Evolutionary conservation across 2,329 filamentous ascomycete species (phyloP).

Genomic region (Leptographium radiaticola): DNA sequence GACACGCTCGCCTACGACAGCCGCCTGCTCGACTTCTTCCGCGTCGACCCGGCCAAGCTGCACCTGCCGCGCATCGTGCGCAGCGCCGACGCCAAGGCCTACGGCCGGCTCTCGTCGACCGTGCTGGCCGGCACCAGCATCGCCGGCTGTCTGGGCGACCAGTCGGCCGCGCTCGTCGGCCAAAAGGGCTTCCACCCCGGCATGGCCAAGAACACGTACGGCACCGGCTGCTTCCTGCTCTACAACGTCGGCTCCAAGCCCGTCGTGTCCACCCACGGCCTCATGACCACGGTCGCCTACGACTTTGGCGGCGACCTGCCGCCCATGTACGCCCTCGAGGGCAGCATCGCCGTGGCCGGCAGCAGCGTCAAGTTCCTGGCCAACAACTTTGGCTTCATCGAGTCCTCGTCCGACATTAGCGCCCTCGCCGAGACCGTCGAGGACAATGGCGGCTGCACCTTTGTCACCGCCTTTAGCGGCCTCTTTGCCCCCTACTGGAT

Average conservation of each 20-base stretch:
- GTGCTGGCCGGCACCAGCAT: conserved; percentile 57
- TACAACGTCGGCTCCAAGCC: conserved; percentile 80
- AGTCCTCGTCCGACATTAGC: conserved; percentile 34
- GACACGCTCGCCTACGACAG: conserved; percentile 69
- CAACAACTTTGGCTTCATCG: conserved; percentile 50
- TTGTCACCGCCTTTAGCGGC: conserved; percentile 85
- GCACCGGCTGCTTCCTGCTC: conserved; percentile 76
- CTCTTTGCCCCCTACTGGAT: conserved; percentile 94
- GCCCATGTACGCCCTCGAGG: conserved; percentile 64
- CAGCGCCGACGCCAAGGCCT: conserved; percentile 62
- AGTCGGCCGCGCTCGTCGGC: conserved; percentile 74
- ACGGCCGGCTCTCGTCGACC: conserved; percentile 53
- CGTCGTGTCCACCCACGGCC: conserved; percentile 69
- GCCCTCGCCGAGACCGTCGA: conserved; percentile 38
- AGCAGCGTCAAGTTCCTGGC: conserved; percentile 65
- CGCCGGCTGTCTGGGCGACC: conserved; percentile 76
- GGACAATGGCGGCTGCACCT: conserved; percentile 72
- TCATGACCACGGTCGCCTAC: conserved; percentile 76
- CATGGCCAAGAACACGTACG: conserved; percentile 81
- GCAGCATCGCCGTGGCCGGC: conserved; percentile 74
- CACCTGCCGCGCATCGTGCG: conserved; percentile 68
- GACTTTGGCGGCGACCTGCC: conserved; percentile 47
- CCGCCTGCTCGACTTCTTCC: conserved; percentile 65
- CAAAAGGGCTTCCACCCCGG: conserved; percentile 75
- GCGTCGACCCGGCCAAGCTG: conserved; percentile 54